Base-by-base conservation (phyloP, 495 filamentous ascomycete genomes). In the Lentithecium fluviatile region DNA sequence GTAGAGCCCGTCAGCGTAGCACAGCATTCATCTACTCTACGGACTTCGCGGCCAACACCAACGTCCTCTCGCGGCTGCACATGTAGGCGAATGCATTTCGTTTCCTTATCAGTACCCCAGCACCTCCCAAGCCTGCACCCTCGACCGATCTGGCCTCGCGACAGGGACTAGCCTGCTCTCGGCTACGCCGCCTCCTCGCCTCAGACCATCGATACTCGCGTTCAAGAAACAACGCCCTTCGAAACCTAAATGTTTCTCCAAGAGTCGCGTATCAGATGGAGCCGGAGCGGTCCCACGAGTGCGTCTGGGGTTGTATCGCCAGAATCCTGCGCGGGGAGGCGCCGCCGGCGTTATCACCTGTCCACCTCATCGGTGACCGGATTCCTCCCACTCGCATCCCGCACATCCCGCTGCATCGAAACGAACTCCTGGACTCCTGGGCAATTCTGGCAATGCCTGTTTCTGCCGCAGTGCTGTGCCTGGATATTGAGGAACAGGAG, bases 51-150 rank as follows among this genome's bases (percentile, higher is more conserved):
- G n/a, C n/a, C n/a, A n/a, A n/a, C n/a, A n/a, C n/a, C n/a, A n/a
- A n/a, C n/a, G n/a, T n/a, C n/a, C n/a, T n/a, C n/a, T n/a, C n/a
- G n/a, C n/a, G n/a, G n/a, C n/a, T n/a, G n/a, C n/a, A n/a, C n/a
- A n/a, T n/a, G n/a, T n/a, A n/a, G n/a, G n/a, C n/a, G n/a, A n/a
- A n/a, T n/a, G n/a, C n/a, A n/a, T 57, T 63, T 51, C 60, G 60
- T 57, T 56, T 52, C 29, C 60, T 63, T 63, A 63, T 63, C 60
- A 50, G 53, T 29, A 56, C 60, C 37, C 60, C 7, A n/a, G 40
- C 21, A 15, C 45, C 1, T 46, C 43, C 55, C 55, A 58, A 50
- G 55, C 25, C 32, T 3, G 38, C 2, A 23, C 13, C 25, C 10
- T 2, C 10, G 57, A 4, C 48, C 37, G 23, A 29, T 42, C 11